phyloP scores from a whole-genome alignment of 2,329 filamentous ascomycete genomes.

The Epichloe gansuensis region DNA sequence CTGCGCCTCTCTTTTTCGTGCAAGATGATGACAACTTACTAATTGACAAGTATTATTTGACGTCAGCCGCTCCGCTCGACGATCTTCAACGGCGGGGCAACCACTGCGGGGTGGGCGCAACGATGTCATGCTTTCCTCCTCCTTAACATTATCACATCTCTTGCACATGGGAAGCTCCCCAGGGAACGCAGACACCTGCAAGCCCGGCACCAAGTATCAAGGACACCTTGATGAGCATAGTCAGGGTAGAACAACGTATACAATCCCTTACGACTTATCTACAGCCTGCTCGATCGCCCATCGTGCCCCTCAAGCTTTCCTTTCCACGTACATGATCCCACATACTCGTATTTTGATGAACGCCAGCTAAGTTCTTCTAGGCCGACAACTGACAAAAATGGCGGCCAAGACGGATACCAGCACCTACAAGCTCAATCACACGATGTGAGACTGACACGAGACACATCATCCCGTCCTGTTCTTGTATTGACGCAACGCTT shows the following conservation, averaged over 20 bases:
- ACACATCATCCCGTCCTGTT: background rate
- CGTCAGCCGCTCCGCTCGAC: background rate
- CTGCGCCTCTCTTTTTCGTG: too few relatives aligned
- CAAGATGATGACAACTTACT: too few relatives aligned
- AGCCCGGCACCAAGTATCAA: background rate
- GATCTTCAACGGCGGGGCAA: background rate
- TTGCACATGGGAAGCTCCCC: background rate
- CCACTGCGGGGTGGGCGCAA: background rate
- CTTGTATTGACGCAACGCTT: conserved; percentile 6
- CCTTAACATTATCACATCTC: background rate
- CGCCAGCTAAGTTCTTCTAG: conserved; percentile 1
- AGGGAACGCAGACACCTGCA: background rate
- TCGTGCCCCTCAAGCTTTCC: conserved; percentile 2
- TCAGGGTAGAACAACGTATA: conserved; percentile 15
- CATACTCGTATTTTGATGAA: background rate
- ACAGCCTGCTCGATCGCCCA: conserved; percentile 2
- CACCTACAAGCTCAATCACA: conserved; percentile 79
- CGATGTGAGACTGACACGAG: conserved; percentile 48
- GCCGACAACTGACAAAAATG: conserved; percentile 26
- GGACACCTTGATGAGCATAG: conserved; percentile 12
- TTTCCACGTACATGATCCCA: conserved; percentile 1
- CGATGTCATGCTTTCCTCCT: background rate
- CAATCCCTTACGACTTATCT: conserved; percentile 12
- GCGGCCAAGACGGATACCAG: conserved; percentile 58
- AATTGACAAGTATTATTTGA: background rate